Evolutionary conservation across 2,329 filamentous ascomycete species (phyloP), one percentile per base, ranked within the genome.

Genomic region (Ophiosphaerella narmari): DNA sequence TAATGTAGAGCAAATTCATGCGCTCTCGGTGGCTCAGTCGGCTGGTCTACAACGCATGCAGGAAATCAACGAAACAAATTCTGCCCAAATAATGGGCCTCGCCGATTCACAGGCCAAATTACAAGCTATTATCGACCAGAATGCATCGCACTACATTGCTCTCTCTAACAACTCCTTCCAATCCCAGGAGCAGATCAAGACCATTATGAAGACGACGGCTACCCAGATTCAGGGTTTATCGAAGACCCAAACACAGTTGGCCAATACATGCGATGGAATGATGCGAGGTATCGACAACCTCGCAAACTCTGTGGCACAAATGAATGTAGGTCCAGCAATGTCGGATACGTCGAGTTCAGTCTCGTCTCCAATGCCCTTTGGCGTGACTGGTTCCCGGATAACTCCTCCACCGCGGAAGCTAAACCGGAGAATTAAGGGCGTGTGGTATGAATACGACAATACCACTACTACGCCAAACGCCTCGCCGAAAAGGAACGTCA

Each of bases 361-460:
- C 2, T 24, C 44, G 16, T 58, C 57, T 7, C 43, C 51, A 9
- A 48, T 36, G 16, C 54, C 54, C 1, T 43, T 52, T 7, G 62
- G 54, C 7, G 44, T 54, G 1, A 51, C 63, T 3, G 62, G 55
- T 1, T 64, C 60, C 32, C 52, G 60, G 0, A 68, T 71, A 8
- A 62, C 46, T 9, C 70, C 70, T 1, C 53, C 62, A 7, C 68
- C 70, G 3, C 42, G 70, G 7, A 72, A 72, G 44, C 44, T 72
- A 12, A 72, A 72, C 42, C 48, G 62, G 5, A 56, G 59, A n/a
- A 62, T 72, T 39, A 66, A 68, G 44, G 67, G 70, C 26, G 67
- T 72, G 3, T 72, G 70, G 70, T 72, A 72, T 41, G 70, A 72
- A 46, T 72, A 72, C 36, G 69, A 72, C 50, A 54, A 40, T 18